These are phyloP conservation scores for Didymella exigua DNA, from an alignment of 2,329 filamentous ascomycete genomes.

Conservation along the genomic window DNA sequence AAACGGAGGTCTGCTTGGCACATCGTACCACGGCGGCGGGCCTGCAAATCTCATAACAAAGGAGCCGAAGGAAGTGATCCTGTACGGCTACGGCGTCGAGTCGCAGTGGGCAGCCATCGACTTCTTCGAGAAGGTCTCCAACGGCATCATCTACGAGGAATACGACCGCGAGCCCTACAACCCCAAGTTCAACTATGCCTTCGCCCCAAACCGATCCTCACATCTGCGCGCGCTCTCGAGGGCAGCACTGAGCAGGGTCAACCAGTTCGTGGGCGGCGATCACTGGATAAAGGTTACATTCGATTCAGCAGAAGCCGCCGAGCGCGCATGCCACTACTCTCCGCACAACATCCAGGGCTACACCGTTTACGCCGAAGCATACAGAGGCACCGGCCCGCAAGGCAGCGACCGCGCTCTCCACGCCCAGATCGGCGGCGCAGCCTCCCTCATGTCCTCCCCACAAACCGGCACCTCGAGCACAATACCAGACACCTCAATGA, in stretches of 20 bases:
- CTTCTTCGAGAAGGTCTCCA: constrained; percentile 83
- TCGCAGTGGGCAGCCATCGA: constrained; percentile 82
- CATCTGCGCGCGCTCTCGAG: constrained; percentile 70
- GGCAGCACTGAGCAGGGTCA: constrained; percentile 78
- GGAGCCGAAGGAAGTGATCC: constrained; percentile 76
- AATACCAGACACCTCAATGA: constrained; percentile 44
- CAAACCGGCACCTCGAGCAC: constrained; percentile 44
- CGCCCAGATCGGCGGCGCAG: constrained; percentile 38
- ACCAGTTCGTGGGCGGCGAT: constrained; percentile 78
- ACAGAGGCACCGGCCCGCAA: constrained; percentile 52
- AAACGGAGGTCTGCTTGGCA: constrained; percentile 29
- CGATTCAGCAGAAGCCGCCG: constrained; percentile 55
- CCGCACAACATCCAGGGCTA: constrained; percentile 56
- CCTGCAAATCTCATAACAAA: constrained; percentile 51
- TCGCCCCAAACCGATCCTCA: constrained; percentile 71
- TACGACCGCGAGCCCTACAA: constrained; percentile 85
- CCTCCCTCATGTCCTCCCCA: constrained; percentile 42
- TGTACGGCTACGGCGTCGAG: constrained; percentile 79
- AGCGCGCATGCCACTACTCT: constrained; percentile 54
- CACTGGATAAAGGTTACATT: constrained; percentile 79
- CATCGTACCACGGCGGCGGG: constrained; percentile 37
- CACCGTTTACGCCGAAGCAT: constrained; percentile 56
- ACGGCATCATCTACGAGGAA: constrained; percentile 85
- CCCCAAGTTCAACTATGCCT: constrained; percentile 72
- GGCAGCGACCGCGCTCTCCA: constrained; percentile 51